These are phyloP conservation scores for Wallacemonas rigidus DNA, from an alignment of 208 protist species.

Conservation along the genomic window DNA sequence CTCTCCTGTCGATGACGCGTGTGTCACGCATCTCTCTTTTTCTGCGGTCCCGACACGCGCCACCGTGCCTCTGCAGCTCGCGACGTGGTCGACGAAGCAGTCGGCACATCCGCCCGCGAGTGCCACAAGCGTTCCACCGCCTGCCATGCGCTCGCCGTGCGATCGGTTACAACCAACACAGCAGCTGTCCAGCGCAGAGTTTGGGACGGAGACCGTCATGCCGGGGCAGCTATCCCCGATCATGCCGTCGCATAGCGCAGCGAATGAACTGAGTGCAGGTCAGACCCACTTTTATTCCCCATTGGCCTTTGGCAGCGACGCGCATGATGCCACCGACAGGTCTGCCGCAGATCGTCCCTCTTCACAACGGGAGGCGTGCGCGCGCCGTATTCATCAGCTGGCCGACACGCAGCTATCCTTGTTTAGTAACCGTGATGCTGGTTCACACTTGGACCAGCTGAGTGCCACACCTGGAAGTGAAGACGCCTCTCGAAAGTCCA, in stretches of 20 bases:
- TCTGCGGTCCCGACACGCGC: background rate
- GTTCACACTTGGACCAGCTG: no score
- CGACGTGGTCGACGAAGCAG: conserved; percentile 4
- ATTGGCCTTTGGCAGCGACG: background rate
- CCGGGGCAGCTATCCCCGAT: background rate
- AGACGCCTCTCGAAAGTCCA: background rate
- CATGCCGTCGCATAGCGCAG: background rate
- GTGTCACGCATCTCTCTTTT: conserved; percentile 3
- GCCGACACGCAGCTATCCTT: conserved; percentile 9
- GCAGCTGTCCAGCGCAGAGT: no score
- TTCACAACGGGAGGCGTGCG: background rate
- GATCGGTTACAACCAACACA: no score
- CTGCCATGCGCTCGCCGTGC: background rate
- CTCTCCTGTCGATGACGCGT: background rate
- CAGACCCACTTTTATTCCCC: background rate
- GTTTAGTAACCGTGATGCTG: background rate
- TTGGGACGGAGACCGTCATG: background rate
- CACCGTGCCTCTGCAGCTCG: background rate
- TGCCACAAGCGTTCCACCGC: background rate
- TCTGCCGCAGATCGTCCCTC: background rate
- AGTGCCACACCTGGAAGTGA: background rate
- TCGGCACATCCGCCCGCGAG: no score
- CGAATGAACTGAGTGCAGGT: background rate
- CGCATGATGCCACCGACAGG: background rate
- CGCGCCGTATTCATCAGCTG: conserved; percentile 11